Conservation (phyloP, 2,329 filamentous ascomycete genomes). For the Didymella lethalis region DNA sequence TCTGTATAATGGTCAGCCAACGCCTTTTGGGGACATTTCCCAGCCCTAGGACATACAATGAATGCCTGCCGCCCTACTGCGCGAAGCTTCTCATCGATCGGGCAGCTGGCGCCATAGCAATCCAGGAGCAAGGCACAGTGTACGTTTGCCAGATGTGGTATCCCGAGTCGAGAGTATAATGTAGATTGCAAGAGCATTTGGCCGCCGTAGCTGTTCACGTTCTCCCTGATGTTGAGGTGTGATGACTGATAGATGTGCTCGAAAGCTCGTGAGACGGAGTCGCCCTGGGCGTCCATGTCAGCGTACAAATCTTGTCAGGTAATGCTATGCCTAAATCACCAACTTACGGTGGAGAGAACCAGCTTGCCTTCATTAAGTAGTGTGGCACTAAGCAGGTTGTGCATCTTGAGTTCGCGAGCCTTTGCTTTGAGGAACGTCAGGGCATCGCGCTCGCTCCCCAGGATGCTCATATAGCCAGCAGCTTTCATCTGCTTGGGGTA, state of each 20-base stretch:
- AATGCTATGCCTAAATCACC: neutral
- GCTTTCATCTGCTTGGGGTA: constrained; percentile 78
- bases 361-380: constrained; percentile 87
- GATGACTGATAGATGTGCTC: constrained; percentile 85
- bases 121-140: constrained; percentile 77
- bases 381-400: constrained; percentile 82
- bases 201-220: constrained; percentile 76
- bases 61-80: constrained; percentile 75
- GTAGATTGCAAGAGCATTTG: constrained; percentile 76
- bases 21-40: neutral
- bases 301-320: neutral
- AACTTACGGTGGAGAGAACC: constrained; percentile 73
- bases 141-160: constrained; percentile 64
- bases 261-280: constrained; percentile 67
- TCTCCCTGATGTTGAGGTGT: constrained; percentile 79
- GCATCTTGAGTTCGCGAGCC: constrained; percentile 86
- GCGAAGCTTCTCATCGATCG: constrained; percentile 81
- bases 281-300: constrained; percentile 55
- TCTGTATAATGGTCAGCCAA: constrained; percentile 38
- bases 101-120: constrained; percentile 70
- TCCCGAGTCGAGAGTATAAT: constrained; percentile 77
- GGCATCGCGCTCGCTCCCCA: constrained; percentile 81
- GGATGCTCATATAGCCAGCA: constrained; percentile 74
- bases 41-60: constrained; percentile 50
- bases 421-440: constrained; percentile 84